phyloP scores from a whole-genome alignment of 495 filamentous ascomycete genomes.

The Neurospora sublineolata region DNA sequence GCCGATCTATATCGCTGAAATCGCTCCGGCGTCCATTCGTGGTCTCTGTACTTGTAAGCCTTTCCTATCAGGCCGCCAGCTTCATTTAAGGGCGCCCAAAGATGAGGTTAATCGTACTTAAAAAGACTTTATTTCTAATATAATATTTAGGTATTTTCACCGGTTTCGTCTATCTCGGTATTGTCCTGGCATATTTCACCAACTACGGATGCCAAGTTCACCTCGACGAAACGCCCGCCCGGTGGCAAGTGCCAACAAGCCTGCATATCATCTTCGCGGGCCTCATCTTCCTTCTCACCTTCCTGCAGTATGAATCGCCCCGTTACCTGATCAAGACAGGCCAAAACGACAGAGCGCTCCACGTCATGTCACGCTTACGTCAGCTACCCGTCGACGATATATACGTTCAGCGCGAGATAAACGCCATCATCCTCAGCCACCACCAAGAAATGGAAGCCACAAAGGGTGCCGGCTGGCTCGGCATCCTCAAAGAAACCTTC shows the following conservation, averaged over 20 bases:
- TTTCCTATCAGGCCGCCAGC: no score
- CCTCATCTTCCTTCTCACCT: slow-evolving; percentile 51
- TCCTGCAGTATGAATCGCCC: slow-evolving; percentile 53
- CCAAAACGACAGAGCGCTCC: slow-evolving; percentile 32
- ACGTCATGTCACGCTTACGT: no score
- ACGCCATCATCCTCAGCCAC: slow-evolving; percentile 36
- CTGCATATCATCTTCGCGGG: slow-evolving; percentile 64
- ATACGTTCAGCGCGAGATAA: slow-evolving; percentile 40
- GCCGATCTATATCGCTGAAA: slow-evolving; percentile 48
- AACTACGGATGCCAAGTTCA: slow-evolving; percentile 49
- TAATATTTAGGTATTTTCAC: no score
- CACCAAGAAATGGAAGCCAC: slow-evolving; percentile 47
- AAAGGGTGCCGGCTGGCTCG: slow-evolving; percentile 40
- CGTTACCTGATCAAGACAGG: slow-evolving; percentile 45
- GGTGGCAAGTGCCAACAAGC: slow-evolving; percentile 56
- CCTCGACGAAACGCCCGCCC: slow-evolving; percentile 42
- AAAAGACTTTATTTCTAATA: no score
- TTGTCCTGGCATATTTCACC: slow-evolving; percentile 48
- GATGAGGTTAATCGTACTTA: no score
- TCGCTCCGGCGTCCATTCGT: slow-evolving; percentile 49
- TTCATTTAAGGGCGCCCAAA: no score
- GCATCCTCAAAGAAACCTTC: slow-evolving; percentile 50
- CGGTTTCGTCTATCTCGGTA: slow-evolving; percentile 50
- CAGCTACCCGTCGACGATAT: no score
- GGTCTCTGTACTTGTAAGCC: no score